Base-by-base conservation (phyloP, 352 stramenopile genomes). In the Phytophthora idaei region DNA sequence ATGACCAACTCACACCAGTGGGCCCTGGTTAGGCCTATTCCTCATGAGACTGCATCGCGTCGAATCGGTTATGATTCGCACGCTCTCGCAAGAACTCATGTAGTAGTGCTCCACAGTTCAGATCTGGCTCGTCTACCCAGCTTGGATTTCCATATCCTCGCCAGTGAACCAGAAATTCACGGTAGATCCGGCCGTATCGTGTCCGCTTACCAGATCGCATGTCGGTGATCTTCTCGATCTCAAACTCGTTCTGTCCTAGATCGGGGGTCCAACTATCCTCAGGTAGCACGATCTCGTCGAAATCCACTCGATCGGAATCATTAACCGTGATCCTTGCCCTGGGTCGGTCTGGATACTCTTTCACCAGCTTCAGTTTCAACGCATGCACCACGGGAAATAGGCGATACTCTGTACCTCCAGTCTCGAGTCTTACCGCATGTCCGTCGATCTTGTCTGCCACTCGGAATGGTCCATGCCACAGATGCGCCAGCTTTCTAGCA, bases 401-500 rank as follows among this genome's bases (percentile, higher is more conserved):
- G 0, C 42, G 17, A 21, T 76, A 76, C 2, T 47, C 25, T 0
- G 58, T 60, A 0, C 36, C 49, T 9, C 27, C 29, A 0, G 53
- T 45, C 14, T 72, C 21, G 0, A 73, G 58, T 11, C 57, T 56
- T 12, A 31, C 47, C 11, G 41, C 31, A n/a, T 67, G 57, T 9
- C 69, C 36, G 1, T 45, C n/a, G 0, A 61, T 3, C 27, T 48
- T 74, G 15, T 74, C 57, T 1, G 48, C 42, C 27, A 74, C 56
- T 0, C 58, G 25, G 25, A 78, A 78, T 0, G 61, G 69, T 0
- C 65, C 65, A 25, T 81, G 72, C 57, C 64, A 77, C 28, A 59
- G 29, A 32, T 80, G 64, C 1, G 48, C 58, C 0, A 58, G 52
- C 27, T 59, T 66, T 2, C 4, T 34, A 5, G 58, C 44, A 32